Percentiles rank a stretch among this genome's conserved stretches.
Evolutionary conservation across 1,284 basidiomycete species (phyloP).

Genomic region (Gastroboletus turbinatus): DNA sequence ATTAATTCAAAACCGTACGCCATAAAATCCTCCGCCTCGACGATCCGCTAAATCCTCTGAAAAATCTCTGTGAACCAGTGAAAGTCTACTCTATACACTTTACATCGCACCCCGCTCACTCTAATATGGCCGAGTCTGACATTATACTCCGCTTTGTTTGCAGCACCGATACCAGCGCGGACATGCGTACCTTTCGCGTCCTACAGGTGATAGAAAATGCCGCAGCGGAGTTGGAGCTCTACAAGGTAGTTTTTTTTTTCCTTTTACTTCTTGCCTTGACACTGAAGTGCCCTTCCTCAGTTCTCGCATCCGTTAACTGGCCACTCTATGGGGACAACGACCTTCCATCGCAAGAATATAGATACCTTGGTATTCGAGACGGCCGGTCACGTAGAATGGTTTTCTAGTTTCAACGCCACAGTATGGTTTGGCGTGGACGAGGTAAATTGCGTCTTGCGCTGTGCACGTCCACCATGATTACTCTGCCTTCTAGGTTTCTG

Average conservation of each 20-base stretch:
- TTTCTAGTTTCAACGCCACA: slow-evolving; percentile 42
- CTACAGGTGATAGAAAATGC: slow-evolving; percentile 36
- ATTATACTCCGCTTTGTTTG: slow-evolving; percentile 45
- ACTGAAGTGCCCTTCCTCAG: slow-evolving; percentile 28
- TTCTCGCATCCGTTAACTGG: slow-evolving; percentile 54
- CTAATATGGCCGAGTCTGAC: slow-evolving; percentile 31
- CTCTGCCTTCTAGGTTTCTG: slow-evolving; percentile 37
- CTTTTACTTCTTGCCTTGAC: not conserved
- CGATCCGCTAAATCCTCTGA: not conserved
- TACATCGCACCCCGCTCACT: not conserved
- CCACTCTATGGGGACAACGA: slow-evolving; percentile 43
- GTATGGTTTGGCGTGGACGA: slow-evolving; percentile 52
- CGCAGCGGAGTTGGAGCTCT: slow-evolving; percentile 41
- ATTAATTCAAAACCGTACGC: slow-evolving; percentile 8
- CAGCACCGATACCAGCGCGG: slow-evolving; percentile 34
- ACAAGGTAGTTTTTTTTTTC: slow-evolving; percentile 40
- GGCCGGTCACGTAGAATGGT: slow-evolving; percentile 55
- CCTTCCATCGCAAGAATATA: slow-evolving; percentile 49
- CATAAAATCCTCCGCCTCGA: not conserved
- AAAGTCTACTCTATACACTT: not conserved
- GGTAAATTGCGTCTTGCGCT: slow-evolving; percentile 30
- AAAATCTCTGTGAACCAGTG: not conserved
- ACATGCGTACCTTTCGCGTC: slow-evolving; percentile 48
- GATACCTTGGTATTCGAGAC: slow-evolving; percentile 46
- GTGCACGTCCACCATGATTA: not conserved